Base-by-base conservation (phyloP, 306 rosid genomes). In the Cucurbita moschata region DNA sequence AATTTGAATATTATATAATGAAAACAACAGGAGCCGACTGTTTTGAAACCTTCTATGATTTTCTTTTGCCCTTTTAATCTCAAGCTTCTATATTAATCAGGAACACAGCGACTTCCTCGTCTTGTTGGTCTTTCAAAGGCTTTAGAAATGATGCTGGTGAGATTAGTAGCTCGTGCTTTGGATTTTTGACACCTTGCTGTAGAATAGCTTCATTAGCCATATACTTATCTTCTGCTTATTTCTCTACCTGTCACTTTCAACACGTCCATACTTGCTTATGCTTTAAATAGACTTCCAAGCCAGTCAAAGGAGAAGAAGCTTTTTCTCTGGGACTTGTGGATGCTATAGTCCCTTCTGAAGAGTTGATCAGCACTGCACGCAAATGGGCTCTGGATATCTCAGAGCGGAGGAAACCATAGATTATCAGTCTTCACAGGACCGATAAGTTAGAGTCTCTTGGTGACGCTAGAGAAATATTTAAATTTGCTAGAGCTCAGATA, bases 41-140 rank as follows among this genome's bases (percentile, higher is more conserved):
- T 30, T 5, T 43, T 21, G 53, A 19, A 66, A 66, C 5, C 53
- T 10, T 26, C 57, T 23, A 46, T 16, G 53, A 54, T 52, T 74
- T 73, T 78, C 59, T 55, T 63, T 64, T 19, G 65, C 57, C 39
- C 52, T 69, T 79, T 26, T 78, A 76, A 77, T 75, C 78, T 82
- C 47, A 71, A 74, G 71, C 69, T 71, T 57, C 18, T 80, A 19
- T 79, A 77, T 68, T 86, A 70, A 76, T 77, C 79, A 95, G 99
- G 99, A 77, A 95, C 99, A 2, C 99, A 95, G 77, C 86, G 99
- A 55, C 96, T 95, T 80, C 99, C 99, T 38, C 97, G 99, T 63
- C 99, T 95, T 75, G 97, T 95, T 83, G 99, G 99, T 75, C 85
- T 95, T 64, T 7, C 96, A 77, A 95, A 89, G 88, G 88, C 88